Percentiles rank a stretch among this genome's conserved stretches.
phyloP scores from a whole-genome alignment of 495 filamentous ascomycete genomes.

The Penicillium roqueforti region DNA sequence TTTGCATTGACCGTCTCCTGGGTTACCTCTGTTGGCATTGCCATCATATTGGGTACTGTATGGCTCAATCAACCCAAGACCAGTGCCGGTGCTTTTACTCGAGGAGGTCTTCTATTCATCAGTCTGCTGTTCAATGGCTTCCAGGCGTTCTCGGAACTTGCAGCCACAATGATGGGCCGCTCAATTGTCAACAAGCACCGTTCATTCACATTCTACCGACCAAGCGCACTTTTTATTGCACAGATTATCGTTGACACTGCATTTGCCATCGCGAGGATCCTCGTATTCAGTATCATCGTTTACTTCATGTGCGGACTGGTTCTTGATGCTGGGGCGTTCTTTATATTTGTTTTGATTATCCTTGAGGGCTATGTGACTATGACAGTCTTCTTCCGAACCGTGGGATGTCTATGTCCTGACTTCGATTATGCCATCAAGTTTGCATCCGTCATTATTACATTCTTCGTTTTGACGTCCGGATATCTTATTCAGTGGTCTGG shows the following conservation, averaged over 20 bases:
- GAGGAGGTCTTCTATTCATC: constrained; percentile 74
- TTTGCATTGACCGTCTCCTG: constrained; percentile 71
- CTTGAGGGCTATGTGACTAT: constrained; percentile 68
- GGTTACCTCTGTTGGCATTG: constrained; percentile 70
- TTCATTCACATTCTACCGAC: constrained; percentile 73
- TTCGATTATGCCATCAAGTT: constrained; percentile 85
- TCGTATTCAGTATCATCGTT: constrained; percentile 69
- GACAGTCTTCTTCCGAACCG: constrained; percentile 75
- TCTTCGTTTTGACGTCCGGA: constrained; percentile 74
- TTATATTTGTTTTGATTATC: constrained; percentile 70
- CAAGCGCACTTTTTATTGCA: constrained; percentile 73
- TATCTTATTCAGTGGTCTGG: constrained; percentile 73
- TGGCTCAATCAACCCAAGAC: constrained; percentile 66
- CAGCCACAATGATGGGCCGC: constrained; percentile 65
- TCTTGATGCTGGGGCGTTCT: constrained; percentile 67
- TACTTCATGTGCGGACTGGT: constrained; percentile 75
- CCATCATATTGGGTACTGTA: constrained; percentile 72
- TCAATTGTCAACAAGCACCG: constrained; percentile 76
- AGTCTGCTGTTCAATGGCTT: constrained; percentile 75
- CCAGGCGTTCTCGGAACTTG: constrained; percentile 71
- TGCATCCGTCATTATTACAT: constrained; percentile 67
- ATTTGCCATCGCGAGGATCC: constrained; percentile 61
- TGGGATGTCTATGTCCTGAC: constrained; percentile 73
- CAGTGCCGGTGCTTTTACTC: constrained; percentile 67
- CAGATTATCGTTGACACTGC: constrained; percentile 75